Evolutionary conservation across 768 basidiomycete genomes (phyloP), one percentile per base, ranked within the genome.

Genomic region (Candolleomyces efflorescens): DNA sequence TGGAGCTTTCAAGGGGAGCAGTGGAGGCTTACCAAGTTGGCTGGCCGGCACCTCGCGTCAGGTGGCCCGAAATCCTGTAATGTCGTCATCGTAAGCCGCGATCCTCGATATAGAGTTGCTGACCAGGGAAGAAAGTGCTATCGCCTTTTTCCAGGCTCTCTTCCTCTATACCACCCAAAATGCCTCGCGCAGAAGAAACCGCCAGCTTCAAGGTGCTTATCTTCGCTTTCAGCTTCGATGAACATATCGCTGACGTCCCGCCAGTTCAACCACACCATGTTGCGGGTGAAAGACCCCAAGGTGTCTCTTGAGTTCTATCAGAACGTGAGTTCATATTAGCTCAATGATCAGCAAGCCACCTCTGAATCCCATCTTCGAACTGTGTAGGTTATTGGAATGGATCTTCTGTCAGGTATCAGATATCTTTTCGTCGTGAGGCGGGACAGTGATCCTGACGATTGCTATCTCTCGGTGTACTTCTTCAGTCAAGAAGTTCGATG

Each of bases 211-310:
- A 78, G 73, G 85, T 84, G 61, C 60, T 55, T 5, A 11, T 50
- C 47, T 5, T 7, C 27, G 27, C 23, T 4, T 2, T 24, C 43
- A 5, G 26, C 22, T 24, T 51, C 23, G 36, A 26, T 27, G 43
- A 45, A 23, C 32, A 23, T 26, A 50, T 60, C 17, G 6, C 27
- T 49, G 27, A 55, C 7, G 50, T 22, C 26, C 47, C 18, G 50
- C 20, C 60, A 90, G 87, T 85, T 89, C 74, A 91, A 92, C 68
- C 91, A 94, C 71, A 90, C 89, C 18, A 93, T 92, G 92, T 70
- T 94, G 64, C 83, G 94, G 64, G 79, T 96, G 69, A 94, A 87
- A 76, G 92, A 96, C 68, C 88, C 93, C 7, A 85, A 92, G 63
- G 78, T 73, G 46, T 94, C 92, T 17, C 68, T 96, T 59, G 75